Conservation (phyloP, 164 flowering plant species). For the Nymphaea thermarum region DNA sequence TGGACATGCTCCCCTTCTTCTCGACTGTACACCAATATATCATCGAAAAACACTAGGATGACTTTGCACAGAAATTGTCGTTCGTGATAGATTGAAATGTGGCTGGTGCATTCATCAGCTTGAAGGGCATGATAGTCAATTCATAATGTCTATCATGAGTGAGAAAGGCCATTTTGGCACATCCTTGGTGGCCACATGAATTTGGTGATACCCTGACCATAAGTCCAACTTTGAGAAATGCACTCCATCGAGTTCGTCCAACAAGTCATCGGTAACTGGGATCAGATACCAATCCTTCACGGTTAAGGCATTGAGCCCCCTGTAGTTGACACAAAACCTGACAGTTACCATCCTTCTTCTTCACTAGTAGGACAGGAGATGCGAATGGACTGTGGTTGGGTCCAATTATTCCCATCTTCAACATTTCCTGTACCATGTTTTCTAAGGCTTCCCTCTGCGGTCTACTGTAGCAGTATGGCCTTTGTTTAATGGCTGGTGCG, state of each 20-base stretch:
- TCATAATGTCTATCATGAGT: background rate
- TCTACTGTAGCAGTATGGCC: no score
- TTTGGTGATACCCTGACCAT: constrained; percentile 1
- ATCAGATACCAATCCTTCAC: background rate
- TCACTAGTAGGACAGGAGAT: no score
- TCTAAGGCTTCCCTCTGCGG: no score
- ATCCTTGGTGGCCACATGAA: background rate
- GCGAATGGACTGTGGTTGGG: no score
- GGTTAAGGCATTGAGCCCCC: no score
- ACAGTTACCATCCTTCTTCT: no score
- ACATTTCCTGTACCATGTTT: no score
- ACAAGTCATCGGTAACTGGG: background rate
- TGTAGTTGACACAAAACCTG: no score
- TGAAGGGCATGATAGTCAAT: constrained; percentile 1
- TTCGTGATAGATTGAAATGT: background rate
- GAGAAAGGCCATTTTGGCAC: background rate
- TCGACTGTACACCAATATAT: background rate
- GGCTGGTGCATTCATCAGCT: background rate
- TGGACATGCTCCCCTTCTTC: background rate
- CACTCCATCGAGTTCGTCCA: background rate
- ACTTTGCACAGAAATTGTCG: background rate
- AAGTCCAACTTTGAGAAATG: background rate
- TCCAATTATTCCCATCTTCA: no score
- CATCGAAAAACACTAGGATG: background rate
- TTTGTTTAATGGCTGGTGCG: no score